A percentile compares a stretch with the other conserved stretches of the same genome.
Conservation (phyloP, 139 green algal species). For the Astrephomene gubernaculifera region DNA sequence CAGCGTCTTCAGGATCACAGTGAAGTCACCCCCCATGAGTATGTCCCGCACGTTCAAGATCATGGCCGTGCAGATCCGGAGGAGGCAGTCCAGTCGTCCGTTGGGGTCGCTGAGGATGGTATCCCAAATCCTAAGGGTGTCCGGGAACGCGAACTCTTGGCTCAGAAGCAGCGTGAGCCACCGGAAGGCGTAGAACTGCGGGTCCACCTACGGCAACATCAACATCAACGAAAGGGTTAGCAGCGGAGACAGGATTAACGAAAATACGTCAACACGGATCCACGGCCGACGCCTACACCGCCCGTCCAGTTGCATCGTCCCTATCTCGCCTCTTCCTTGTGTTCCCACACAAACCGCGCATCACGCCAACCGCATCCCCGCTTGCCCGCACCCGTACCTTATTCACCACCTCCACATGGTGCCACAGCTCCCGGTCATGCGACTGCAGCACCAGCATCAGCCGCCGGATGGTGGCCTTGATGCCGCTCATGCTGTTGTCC, state of each 20-base stretch:
- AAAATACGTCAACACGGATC: no score
- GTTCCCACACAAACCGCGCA: no score
- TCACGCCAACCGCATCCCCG: no score
- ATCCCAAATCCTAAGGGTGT: slow-evolving; percentile 92
- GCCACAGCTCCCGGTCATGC: slow-evolving; percentile 53
- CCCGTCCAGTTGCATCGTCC: no score
- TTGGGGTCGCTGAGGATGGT: slow-evolving; percentile 76
- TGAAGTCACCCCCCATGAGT: slow-evolving; percentile 91
- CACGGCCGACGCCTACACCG: no score
- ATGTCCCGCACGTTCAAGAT: slow-evolving; percentile 75
- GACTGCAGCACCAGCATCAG: slow-evolving; percentile 76
- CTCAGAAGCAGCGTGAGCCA: slow-evolving; percentile 93
- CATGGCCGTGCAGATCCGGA: slow-evolving; percentile 91
- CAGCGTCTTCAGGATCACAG: slow-evolving; percentile 91
- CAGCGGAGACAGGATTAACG: no score
- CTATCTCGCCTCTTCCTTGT: no score
- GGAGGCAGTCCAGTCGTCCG: slow-evolving; percentile 77
- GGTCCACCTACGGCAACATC: no score
- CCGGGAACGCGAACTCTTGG: slow-evolving; percentile 90
- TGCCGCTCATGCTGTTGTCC: slow-evolving; percentile 92
- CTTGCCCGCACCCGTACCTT: slow-evolving; percentile 56
- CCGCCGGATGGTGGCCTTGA: slow-evolving; percentile 81
- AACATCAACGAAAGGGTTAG: no score
- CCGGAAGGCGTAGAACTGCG: slow-evolving; percentile 96
- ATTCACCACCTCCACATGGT: slow-evolving; percentile 55